Conservation (phyloP, 2,329 filamentous ascomycete genomes). For the Fusarium sp. region DNA sequence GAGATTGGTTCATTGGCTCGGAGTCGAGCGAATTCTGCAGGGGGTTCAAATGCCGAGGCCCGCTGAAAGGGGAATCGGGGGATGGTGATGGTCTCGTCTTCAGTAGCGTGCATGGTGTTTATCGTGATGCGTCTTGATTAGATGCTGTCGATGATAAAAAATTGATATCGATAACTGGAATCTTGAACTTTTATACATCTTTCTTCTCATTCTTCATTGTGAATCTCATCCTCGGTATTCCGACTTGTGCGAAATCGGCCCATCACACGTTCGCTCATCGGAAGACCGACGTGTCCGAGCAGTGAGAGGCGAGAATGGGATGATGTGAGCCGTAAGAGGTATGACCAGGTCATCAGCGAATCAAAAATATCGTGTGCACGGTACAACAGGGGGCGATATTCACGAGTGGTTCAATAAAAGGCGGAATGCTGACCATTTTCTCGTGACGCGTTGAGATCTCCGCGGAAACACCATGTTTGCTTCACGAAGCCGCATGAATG, state of each 20-base stretch:
- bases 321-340: not conserved
- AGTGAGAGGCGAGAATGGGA: not conserved
- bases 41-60: slow-evolving; percentile 46
- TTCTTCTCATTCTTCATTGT: not conserved
- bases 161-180: not conserved
- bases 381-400: not conserved
- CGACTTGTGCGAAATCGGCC: not conserved
- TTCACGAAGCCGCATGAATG: not conserved
- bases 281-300: not conserved
- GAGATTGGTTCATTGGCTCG: slow-evolving; percentile 55
- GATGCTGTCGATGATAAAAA: not conserved
- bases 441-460: not conserved
- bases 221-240: not conserved
- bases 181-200: not conserved
- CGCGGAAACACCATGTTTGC: not conserved
- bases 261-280: not conserved
- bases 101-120: not conserved
- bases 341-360: not conserved
- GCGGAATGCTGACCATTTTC: not conserved
- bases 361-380: not conserved
- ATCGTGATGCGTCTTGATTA: not conserved
- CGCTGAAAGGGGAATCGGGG: slow-evolving; percentile 27
- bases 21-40: slow-evolving; percentile 55
- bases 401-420: not conserved
- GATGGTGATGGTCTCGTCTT: not conserved